phyloP scores from a whole-genome alignment of 1,139 yeast genomes.

The Saccharomyces hybrid region DNA sequence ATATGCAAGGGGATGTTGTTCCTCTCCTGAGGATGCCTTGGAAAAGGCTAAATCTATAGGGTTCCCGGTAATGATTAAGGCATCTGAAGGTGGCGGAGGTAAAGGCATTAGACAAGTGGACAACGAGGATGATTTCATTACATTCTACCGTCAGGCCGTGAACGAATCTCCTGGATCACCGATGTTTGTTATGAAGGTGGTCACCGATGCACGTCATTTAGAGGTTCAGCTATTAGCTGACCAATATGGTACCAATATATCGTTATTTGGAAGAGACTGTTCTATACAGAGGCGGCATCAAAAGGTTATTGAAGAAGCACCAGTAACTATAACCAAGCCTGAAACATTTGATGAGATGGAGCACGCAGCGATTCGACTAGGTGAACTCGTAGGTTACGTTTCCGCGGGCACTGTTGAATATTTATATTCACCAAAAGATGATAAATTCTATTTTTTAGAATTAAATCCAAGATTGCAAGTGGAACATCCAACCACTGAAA shows the following conservation, averaged over 20 bases:
- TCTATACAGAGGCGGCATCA: conserved; percentile 97
- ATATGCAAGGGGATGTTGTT: conserved; percentile 82
- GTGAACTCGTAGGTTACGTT: conserved; percentile 92
- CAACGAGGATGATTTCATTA: conserved; percentile 58
- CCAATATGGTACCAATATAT: conserved; percentile 90
- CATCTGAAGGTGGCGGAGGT: conserved; percentile 99
- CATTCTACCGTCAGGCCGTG: conserved; percentile 79
- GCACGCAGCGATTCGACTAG: conserved; percentile 92
- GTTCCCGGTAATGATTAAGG: conserved; percentile 93
- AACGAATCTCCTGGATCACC: conserved; percentile 96
- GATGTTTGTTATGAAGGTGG: conserved; percentile 86
- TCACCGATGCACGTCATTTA: conserved; percentile 91
- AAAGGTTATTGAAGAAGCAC: conserved; percentile 93
- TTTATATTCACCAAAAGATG: conserved; percentile 86
- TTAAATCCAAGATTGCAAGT: conserved; percentile 97
- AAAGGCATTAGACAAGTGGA: conserved; percentile 94
- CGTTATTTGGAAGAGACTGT: conserved; percentile 92
- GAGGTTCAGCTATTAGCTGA: conserved; percentile 93
- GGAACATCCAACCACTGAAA: conserved; percentile 98
- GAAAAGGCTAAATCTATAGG: conserved; percentile 78
- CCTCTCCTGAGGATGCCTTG: conserved; percentile 81
- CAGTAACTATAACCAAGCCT: conserved; percentile 83
- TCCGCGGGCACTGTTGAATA: conserved; percentile 99
- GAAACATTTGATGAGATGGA: conserved; percentile 89
- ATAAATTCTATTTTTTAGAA: conserved; percentile 91